Base-by-base conservation (phyloP, 2,329 filamentous ascomycete genomes). In the Alternaria consortialis region DNA sequence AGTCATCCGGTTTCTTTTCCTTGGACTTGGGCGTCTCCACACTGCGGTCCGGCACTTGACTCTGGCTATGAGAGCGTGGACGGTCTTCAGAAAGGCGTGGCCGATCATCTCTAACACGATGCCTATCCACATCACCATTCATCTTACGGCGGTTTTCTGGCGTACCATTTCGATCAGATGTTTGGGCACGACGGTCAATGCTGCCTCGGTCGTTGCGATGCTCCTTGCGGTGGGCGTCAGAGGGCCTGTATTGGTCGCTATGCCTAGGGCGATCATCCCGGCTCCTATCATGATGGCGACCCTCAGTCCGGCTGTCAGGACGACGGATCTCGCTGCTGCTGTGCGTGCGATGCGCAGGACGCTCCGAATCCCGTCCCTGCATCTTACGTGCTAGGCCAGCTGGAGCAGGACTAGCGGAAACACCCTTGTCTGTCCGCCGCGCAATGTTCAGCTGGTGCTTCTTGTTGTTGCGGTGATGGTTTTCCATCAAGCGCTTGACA, bases 391-490 rank as follows among this genome's bases (percentile, higher is more conserved):
- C 68, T 58, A 79, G 77, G 46, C 73, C 74, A 34, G 74, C 67
- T 3, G 91, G 90, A 23, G 85, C 89, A 7, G 91, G 91, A 17
- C 91, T 93, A n/a, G 88, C 89, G 20, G 89, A 90, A 37, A 87
- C 84, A 54, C 89, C 82, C 61, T 85, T 84, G 39, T 88, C 86
- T 40, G 83, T 63, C 23, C 81, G 86, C 36, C 90, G 88, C 8
- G 65, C 89, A 86, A 69, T 88, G 88, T 65, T 81, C 13, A 77
- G 57, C 39, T 77, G 76, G 50, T 87, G 80, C 74, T 96, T 94
- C 82, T 97, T 97, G 81, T 94, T 97, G 81, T 94, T 97, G 56
- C 94, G 92, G 77, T 97, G 94, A 72, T 97, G 94, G 67, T 97
- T 97, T 72, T 97, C 94, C 29, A 96, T 89, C 1, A 91, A 88